These are phyloP conservation scores for Chrysanthemum lavandulifolium DNA, from an alignment of 129 eudicot species.

Conservation along the genomic window DNA sequence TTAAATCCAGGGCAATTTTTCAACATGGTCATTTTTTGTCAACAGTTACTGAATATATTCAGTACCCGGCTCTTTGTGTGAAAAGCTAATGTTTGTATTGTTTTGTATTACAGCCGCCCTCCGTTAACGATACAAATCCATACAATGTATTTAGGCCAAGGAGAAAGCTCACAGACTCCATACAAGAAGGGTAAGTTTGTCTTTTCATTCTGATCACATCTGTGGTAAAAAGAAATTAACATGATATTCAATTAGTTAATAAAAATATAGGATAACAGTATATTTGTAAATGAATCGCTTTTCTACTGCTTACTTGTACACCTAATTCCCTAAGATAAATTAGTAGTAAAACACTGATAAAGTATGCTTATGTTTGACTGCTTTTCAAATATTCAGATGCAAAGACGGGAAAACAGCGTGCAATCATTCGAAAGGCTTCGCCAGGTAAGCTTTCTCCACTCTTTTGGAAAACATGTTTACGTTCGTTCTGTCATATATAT, in stretches of 20 bases:
- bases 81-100: background rate
- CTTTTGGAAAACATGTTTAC: background rate
- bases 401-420: slow-evolving; percentile 97
- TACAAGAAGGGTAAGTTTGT: slow-evolving; percentile 75
- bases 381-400: slow-evolving; percentile 53
- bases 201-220: background rate
- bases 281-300: too few species aligned
- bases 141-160: slow-evolving; percentile 96
- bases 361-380: background rate
- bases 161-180: slow-evolving; percentile 95
- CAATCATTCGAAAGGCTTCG: slow-evolving; percentile 98
- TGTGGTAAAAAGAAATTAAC: background rate
- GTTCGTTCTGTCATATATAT: background rate
- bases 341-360: background rate
- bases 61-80: background rate
- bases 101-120: slow-evolving; percentile 72
- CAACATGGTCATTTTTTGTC: too few species aligned
- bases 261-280: too few species aligned
- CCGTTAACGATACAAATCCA: slow-evolving; percentile 96
- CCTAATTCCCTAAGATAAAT: background rate
- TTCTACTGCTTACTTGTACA: too few species aligned
- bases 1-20: background rate
- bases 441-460: slow-evolving; percentile 48
- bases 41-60: background rate
- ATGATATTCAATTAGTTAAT: too few species aligned